Base-by-base conservation (phyloP, 768 basidiomycete genomes). In the Mycena kentingensis region DNA sequence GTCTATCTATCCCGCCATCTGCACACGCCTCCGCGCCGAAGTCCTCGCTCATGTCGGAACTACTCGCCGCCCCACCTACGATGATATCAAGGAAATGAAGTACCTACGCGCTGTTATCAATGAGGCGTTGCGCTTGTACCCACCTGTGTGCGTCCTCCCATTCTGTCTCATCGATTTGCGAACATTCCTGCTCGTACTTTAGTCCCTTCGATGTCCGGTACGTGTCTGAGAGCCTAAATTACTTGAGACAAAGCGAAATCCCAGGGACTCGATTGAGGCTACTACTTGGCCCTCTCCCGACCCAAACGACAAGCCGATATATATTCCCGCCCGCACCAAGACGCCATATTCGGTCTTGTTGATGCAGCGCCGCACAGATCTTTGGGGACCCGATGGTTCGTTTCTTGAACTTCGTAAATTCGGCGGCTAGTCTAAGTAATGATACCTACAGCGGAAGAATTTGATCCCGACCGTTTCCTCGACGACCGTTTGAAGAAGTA, bases 41-140 rank as follows among this genome's bases (percentile, higher is more conserved):
- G 71, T 85, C 8, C 54, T 79, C 4, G 63, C 66, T 7, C 69
- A 70, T 13, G 72, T 84, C 19, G 82, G 83, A 1, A 64, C 69
- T 7, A 67, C 62, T 1, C 62, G 72, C 12, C 57, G 73, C 7
- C 83, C 83, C 2, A 78, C 79, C 1, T 80, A 79, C 56, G 81
- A 83, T 28, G 77, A 81, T 38, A 73, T 85, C 57, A 72, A 77
- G 31, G 73, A 76, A 16, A 79, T 84, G 81, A 83, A 81, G 55
- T 86, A 78, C 56, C 65, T 84, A 51, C 65, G 81, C 16, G 82
- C 83, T 10, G 77, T 84, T 37, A 75, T 84, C 38, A 84, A 85
- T 60, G 81, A 79, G 79, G 19, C 13, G 73, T 50, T 84, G 41
- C 69, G 82, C 18, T 61, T 83, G n/a, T 82, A 79, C 61, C 81